Evolutionary conservation across 345 rosid genomes (phyloP), one percentile per base, ranked within the genome.

Genomic region (Citrus glauca): DNA sequence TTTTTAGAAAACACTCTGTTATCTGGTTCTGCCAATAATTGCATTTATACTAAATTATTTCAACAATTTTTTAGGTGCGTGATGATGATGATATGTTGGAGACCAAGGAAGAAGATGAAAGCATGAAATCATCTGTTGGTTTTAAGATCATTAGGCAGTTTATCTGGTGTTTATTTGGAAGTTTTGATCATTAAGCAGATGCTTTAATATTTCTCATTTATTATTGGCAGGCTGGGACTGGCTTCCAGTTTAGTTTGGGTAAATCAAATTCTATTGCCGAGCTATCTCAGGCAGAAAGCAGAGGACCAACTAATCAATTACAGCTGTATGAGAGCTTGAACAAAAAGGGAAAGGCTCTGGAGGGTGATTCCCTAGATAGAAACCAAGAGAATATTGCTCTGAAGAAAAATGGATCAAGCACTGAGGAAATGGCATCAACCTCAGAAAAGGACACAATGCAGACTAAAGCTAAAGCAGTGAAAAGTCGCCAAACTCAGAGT

Each of bases 401-500:
- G 75, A 78, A 78, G 63, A 90, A 83, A 78, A 85, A 79, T 82
- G 89, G 88, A 8, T 79, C 86, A 68, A 81, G 79, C 85, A 59
- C 85, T 75, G 95, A 92, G 67, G 82, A 80, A 69, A 77, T 66
- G 64, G 71, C 87, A 77, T 87, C 92, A 22, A 83, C 83, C 56
- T 84, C 91, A 71, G 96, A 94, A 75, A 87, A 77, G 57, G 91
- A 89, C 22, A 19, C 76, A 14, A 60, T 78, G 6, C 87, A 85
- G 73, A 62, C 88, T 76, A 90, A 89, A 83, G 69, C 78, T 78
- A 93, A 89, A 79, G 72, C 82, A 56, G 80, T 72, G 57, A 93
- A 89, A 87, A 32, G 80, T 85, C 95, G 93, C 74, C 94, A 93
- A 84, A 91, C 88, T 79, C 97, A 86, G 77, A 94, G 99, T 75